These are phyloP conservation scores for Aspergillus amoenus DNA, from an alignment of 2,329 filamentous ascomycete species.

Conservation along the genomic window DNA sequence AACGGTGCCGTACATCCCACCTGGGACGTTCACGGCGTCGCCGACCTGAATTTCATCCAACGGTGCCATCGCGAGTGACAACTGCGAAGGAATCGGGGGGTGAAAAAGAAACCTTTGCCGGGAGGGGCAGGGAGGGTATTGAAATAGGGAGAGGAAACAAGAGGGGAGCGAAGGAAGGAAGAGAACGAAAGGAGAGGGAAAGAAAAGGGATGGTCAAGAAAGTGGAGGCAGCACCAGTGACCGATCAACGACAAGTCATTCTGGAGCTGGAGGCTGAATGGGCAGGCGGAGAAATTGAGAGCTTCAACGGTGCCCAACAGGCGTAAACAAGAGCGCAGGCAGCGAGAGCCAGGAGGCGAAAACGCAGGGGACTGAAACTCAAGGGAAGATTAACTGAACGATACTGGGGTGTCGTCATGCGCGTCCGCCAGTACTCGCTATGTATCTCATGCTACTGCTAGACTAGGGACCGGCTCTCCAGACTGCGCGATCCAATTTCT, in stretches of 20 bases:
- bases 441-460: neutral
- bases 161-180: constrained; percentile 14
- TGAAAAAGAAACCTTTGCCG: neutral
- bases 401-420: constrained; percentile 12
- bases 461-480: neutral
- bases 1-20: constrained; percentile 85
- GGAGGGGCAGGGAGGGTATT: constrained; percentile 8
- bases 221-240: constrained; percentile 17
- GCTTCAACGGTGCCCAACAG: constrained; percentile 11
- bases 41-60: constrained; percentile 66
- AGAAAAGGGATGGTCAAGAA: constrained; percentile 16
- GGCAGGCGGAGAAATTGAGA: constrained; percentile 6
- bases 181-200: constrained; percentile 16
- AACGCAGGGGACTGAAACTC: constrained; percentile 6
- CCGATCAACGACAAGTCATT: constrained; percentile 19
- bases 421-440: neutral
- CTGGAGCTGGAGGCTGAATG: constrained; percentile 10
- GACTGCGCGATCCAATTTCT: neutral
- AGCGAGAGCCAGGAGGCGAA: constrained; percentile 5
- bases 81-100: neutral
- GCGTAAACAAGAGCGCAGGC: neutral
- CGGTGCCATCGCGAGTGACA: constrained; percentile 37
- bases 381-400: neutral
- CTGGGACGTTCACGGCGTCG: constrained; percentile 86
- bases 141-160: constrained; percentile 15